These are phyloP conservation scores for Bryum argenteum DNA, from an alignment of 225 moss, liverwort and hornwort genomes.

Conservation along the genomic window DNA sequence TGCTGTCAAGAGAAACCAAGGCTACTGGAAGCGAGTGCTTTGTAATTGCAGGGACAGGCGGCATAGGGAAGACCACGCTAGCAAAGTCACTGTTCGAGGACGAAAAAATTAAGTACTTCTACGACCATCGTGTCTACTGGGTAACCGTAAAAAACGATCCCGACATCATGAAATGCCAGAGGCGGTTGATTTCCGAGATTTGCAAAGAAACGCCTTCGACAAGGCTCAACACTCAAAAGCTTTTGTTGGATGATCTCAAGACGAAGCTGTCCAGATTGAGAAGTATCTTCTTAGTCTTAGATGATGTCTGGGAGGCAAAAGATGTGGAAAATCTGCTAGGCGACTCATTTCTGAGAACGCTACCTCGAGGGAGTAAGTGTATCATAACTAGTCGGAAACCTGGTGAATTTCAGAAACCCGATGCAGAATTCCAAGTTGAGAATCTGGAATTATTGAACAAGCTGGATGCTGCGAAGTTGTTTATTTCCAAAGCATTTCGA, in stretches of 20 bases:
- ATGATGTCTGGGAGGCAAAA: constrained; percentile 49
- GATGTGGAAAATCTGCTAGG: constrained; percentile 41
- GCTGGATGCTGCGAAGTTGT: constrained; percentile 31
- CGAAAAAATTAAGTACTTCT: constrained; percentile 31
- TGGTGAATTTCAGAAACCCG: constrained; percentile 31
- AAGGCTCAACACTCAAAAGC: constrained; percentile 23
- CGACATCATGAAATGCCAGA: constrained; percentile 35
- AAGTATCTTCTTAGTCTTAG: constrained; percentile 38
- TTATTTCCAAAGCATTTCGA: constrained; percentile 38
- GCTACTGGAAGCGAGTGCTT: constrained; percentile 28
- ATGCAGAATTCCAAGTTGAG: constrained; percentile 15
- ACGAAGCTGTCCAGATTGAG: constrained; percentile 15
- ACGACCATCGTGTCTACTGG: constrained; percentile 45
- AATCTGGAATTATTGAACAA: constrained; percentile 37
- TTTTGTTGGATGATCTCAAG: constrained; percentile 29
- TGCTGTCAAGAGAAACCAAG: constrained; percentile 30
- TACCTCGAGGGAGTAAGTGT: constrained; percentile 50
- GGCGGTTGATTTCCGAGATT: constrained; percentile 34
- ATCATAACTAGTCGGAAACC: constrained; percentile 42
- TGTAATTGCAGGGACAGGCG: constrained; percentile 36
- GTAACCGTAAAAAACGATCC: constrained; percentile 32
- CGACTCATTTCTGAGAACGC: constrained; percentile 33
- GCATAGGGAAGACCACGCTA: constrained; percentile 47
- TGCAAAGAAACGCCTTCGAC: constrained; percentile 44
- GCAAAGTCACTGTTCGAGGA: constrained; percentile 35